A percentile compares a stretch with the other conserved stretches of the same genome.
Evolutionary conservation across 106 monocot genomes (phyloP).

Genomic region (Vanilla planifolia): DNA sequence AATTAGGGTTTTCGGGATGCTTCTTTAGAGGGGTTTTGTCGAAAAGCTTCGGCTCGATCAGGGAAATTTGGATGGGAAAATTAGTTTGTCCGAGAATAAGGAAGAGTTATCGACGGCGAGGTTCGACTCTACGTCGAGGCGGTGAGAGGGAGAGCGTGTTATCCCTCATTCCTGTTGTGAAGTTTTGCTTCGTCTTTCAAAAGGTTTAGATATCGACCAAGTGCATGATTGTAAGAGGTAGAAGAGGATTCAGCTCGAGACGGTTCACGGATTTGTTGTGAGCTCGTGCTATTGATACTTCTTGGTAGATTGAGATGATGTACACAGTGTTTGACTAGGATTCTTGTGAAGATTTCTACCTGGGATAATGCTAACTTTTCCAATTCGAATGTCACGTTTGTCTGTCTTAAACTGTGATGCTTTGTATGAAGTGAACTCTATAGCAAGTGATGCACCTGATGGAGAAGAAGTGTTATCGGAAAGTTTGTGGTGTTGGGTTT

Average conservation of each 20-base stretch:
- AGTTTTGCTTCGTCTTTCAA: neutral
- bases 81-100: too few relatives aligned
- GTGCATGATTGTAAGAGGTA: neutral
- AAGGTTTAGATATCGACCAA: neutral
- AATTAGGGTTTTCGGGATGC: too few relatives aligned
- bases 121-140: neutral
- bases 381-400: neutral
- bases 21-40: too few relatives aligned
- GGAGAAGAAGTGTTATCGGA: too few relatives aligned
- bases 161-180: neutral
- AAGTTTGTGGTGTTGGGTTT: too few relatives aligned
- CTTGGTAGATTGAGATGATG: too few relatives aligned
- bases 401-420: constrained; percentile 6
- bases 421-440: neutral
- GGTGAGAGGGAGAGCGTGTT: neutral
- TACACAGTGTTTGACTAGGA: neutral
- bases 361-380: neutral
- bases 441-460: too few relatives aligned
- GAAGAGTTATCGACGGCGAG: too few relatives aligned
- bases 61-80: too few relatives aligned
- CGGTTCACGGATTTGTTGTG: too few relatives aligned
- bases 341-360: neutral
- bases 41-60: too few relatives aligned
- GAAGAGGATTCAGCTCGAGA: neutral
- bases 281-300: constrained; percentile 4